Conservation (phyloP, 306 rosid genomes). For the Phaseolus lunatus region DNA sequence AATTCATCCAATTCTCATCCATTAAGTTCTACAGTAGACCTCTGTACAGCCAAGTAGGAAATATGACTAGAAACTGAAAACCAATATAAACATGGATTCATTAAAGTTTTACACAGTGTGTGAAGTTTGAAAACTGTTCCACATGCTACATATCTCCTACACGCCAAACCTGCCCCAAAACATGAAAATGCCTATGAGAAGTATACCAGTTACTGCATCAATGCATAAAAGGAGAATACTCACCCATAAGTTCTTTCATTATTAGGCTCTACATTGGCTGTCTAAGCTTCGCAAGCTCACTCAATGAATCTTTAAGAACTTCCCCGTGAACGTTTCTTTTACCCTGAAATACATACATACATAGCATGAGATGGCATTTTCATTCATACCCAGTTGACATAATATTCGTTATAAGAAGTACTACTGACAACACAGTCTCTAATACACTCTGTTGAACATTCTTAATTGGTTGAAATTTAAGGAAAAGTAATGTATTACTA, state of each 20-base stretch:
- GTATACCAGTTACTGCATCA: conserved; percentile 1
- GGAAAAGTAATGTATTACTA: background rate
- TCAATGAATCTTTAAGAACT: conserved; percentile 59
- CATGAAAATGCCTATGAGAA: conserved; percentile 13
- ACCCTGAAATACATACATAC: conserved; percentile 52
- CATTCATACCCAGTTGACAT: conserved; percentile 18
- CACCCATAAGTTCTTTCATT: conserved; percentile 44
- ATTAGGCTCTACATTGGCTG: conserved; percentile 39
- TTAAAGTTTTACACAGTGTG: conserved; percentile 26
- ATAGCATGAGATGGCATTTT: conserved; percentile 13
- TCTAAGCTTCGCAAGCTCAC: conserved; percentile 67
- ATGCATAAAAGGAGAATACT: conserved; percentile 38
- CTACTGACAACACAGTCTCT: background rate
- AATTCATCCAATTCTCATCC: conserved; percentile 33
- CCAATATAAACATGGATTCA: conserved; percentile 4
- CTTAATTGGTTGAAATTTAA: background rate
- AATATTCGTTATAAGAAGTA: background rate
- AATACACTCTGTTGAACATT: no score
- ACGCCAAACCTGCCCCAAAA: conserved; percentile 46
- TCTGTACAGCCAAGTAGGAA: conserved; percentile 26
- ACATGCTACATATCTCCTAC: conserved; percentile 14
- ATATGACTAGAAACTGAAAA: conserved; percentile 7
- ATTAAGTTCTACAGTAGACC: conserved; percentile 34
- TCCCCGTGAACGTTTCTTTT: conserved; percentile 53
- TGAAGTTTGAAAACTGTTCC: conserved; percentile 30